Evolutionary conservation across 441 rosid genomes (phyloP).

Genomic region (Omphalea diandra): DNA sequence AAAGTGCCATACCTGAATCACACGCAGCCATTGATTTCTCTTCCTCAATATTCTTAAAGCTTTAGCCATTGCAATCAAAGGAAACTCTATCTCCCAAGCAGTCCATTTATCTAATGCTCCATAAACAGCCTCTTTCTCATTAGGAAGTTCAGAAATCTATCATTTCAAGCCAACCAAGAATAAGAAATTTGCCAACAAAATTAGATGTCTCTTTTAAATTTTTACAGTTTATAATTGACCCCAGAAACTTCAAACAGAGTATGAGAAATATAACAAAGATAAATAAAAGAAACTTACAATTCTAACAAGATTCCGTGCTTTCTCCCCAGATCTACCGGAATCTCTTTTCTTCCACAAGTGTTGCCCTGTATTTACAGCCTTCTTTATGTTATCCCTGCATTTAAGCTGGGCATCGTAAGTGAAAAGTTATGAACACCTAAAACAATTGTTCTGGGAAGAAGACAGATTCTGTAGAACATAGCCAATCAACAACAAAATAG

Average conservation of each 20-base stretch:
- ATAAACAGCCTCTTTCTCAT: slow-evolving; percentile 75
- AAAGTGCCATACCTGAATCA: slow-evolving; percentile 56
- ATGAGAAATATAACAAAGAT: background rate
- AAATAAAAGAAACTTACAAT: slow-evolving; percentile 39
- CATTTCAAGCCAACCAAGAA: slow-evolving; percentile 20
- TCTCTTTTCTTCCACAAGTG: slow-evolving; percentile 84
- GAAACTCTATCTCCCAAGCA: slow-evolving; percentile 84
- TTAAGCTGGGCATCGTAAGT: slow-evolving; percentile 3
- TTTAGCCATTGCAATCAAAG: slow-evolving; percentile 62
- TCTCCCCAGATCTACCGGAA: slow-evolving; percentile 71
- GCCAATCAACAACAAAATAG: background rate
- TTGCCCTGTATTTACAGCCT: slow-evolving; percentile 48
- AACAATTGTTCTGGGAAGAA: slow-evolving; percentile 7
- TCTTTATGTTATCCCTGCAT: slow-evolving; percentile 40
- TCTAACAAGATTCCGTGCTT: slow-evolving; percentile 65
- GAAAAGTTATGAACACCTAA: no score
- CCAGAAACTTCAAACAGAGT: background rate
- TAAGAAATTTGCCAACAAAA: background rate
- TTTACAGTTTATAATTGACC: no score
- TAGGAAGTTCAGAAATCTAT: slow-evolving; percentile 74
- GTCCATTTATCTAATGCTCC: slow-evolving; percentile 77
- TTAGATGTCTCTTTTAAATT: no score
- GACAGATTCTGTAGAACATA: background rate
- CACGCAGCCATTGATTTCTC: slow-evolving; percentile 63
- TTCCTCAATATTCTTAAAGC: slow-evolving; percentile 55